These are phyloP conservation scores for Pichia norvegensis DNA, from an alignment of 1,139 yeast species.

Conservation along the genomic window DNA sequence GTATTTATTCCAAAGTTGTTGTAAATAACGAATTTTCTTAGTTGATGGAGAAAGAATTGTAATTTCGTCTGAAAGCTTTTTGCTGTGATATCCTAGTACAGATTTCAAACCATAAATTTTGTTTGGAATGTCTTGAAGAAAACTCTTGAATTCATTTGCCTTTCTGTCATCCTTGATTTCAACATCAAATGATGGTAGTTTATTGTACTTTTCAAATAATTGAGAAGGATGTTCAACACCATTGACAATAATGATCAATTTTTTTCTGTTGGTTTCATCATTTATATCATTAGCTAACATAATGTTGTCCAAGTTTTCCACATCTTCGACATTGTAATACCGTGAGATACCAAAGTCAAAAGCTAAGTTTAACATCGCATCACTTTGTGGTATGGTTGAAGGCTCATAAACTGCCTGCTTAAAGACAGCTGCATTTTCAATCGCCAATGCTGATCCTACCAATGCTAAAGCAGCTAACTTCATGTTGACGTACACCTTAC, in stretches of 20 bases:
- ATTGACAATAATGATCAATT: slow-evolving; percentile 33
- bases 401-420: slow-evolving; percentile 8
- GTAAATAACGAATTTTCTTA: slow-evolving; percentile 12
- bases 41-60: slow-evolving; percentile 25
- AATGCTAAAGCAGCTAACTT: slow-evolving; percentile 2
- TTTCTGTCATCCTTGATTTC: slow-evolving; percentile 19
- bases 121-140: slow-evolving; percentile 21
- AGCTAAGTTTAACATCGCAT: slow-evolving; percentile 32
- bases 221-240: slow-evolving; percentile 33
- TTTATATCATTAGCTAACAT: slow-evolving; percentile 19
- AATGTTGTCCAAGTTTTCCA: slow-evolving; percentile 25
- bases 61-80: slow-evolving; percentile 34
- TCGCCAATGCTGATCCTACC: slow-evolving; percentile 10
- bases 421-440: slow-evolving; percentile 25
- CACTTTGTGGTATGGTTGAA: slow-evolving; percentile 19
- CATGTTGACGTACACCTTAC: not conserved
- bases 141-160: slow-evolving; percentile 14
- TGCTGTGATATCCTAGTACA: slow-evolving; percentile 9
- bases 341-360: slow-evolving; percentile 37
- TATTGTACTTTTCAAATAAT: slow-evolving; percentile 24
- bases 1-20: slow-evolving; percentile 28
- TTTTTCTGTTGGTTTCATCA: slow-evolving; percentile 3
- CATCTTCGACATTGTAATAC: slow-evolving; percentile 29
- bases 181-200: slow-evolving; percentile 19
- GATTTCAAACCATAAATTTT: slow-evolving; percentile 14